Base-by-base conservation (phyloP, 2,329 filamentous ascomycete species). In the Fusarium citri region DNA sequence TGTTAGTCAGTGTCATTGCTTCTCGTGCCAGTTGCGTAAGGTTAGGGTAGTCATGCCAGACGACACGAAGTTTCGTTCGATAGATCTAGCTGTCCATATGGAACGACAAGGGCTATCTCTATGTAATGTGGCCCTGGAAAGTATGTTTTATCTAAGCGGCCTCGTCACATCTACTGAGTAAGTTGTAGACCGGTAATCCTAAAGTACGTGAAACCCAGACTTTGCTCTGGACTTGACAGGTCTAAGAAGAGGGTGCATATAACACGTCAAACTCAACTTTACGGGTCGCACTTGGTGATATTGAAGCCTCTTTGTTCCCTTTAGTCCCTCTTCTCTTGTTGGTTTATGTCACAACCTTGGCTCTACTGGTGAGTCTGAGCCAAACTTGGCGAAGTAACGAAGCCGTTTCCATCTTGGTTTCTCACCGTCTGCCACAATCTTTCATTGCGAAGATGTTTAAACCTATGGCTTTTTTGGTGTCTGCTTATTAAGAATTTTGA, bases 401-500 rank as follows among this genome's bases (percentile, higher is more conserved):
- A 20, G 23, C 37, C 23, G 37, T 60, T 48, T 37, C 40, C 47
- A 6, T n/a, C 41, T 18, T 45, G 34, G 42, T 28, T 41, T 64
- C 18, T 47, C 41, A 28, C 53, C 51, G 31, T 30, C 41, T 66
- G 47, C 47, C n/a, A 43, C 47, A 37, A 48, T 30, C 37, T 42
- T 22, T 28, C 42, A 23, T 43, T 42, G 12, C 15, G 31, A 23
- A n/a, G 15, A 25, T 15, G 23, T 25, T 25, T 22, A 20, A 22
- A 37, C 57, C 55, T 59, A 76, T 6, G 60, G 28, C 41, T 73
- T 72, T 58, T 72, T 74, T 16, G 46, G 49, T 14, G 60, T 64
- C n/a, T 68, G 58, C 64, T 78, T 76, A 53, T 77, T 79, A 43
- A 98, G 79, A 59, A 98, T 98, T 79, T 92, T 97, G 31, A 98